Evolutionary conservation across 2,329 filamentous ascomycete genomes (phyloP), one percentile per base, ranked within the genome.

Genomic region (Aureobasidium sp.): DNA sequence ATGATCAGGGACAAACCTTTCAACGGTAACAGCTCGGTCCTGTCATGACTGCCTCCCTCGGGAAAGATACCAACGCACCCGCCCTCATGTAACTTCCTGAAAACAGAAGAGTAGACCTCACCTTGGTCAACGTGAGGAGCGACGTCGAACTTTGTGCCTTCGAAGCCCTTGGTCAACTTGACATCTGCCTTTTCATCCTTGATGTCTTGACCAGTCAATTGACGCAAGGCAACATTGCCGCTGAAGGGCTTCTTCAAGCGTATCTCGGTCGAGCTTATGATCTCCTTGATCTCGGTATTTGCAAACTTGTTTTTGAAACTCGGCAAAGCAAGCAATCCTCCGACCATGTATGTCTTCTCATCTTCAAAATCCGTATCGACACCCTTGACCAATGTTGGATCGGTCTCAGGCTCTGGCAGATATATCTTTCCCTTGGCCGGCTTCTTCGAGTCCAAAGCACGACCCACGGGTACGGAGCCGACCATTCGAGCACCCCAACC

Each of bases 1-100:
- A 32, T 10, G 4, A 16, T 29, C 12, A 3, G 12, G 2, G 48
- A 45, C 54, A 34, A 67, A 79, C 76, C 74, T 78, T 97, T 97
- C 58, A 97, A 76, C 19, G 93, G 91, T 37, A 97, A 77, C 40
- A 97, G 77, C 66, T 95, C 89, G 0, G 91, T 90, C 57, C 91
- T 84, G 68, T 97, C 91, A 70, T 97, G 91, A 66, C 90, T 96
- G 63, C 91, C 91, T 60, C 91, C 91, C 71, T 98, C 91, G 2
- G 91, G 91, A 69, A 97, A 98, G 64, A 98, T 96, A 58, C 91
- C 93, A 52, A 97, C 87, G 66, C 90, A 95, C 16, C 90, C 91
- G 41, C 89, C 90, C 34, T 80, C 79, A 60, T 84, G 83, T 29
- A 98, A 78, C 25, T 89, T 83, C 59, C 84, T 80, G 69, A 96